Evolutionary conservation across 2,329 filamentous ascomycete species (phyloP).

Genomic region (Proliferodiscus dingleyae): DNA sequence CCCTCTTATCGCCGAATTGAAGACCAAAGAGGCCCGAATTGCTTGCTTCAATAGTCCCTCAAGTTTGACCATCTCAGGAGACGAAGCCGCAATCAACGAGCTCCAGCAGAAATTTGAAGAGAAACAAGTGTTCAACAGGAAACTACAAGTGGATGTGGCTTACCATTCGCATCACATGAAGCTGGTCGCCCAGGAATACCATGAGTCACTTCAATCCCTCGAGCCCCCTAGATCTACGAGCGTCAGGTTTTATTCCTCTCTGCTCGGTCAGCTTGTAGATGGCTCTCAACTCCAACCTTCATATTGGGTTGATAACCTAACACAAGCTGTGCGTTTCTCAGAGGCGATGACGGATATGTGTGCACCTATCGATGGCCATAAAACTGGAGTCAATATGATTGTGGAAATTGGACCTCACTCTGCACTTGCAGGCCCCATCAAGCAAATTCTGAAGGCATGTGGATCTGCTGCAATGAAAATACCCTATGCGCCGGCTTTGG

Average conservation of each 20-base stretch:
- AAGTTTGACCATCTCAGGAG: conserved; percentile 28
- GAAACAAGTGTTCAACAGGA: conserved; percentile 12
- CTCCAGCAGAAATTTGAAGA: conserved; percentile 17
- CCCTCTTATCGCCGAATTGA: conserved; percentile 6
- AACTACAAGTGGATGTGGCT: conserved; percentile 25
- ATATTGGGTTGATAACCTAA: conserved; percentile 45
- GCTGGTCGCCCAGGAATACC: conserved; percentile 16
- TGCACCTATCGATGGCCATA: conserved; percentile 11
- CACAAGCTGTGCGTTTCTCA: conserved; percentile 40
- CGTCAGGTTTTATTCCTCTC: conserved; percentile 20
- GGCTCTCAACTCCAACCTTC: conserved; percentile 27
- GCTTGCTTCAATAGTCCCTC: conserved; percentile 29
- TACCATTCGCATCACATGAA: conserved; percentile 31
- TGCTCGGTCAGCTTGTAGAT: conserved; percentile 18
- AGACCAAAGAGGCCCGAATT: conserved; percentile 12
- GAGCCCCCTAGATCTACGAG: conserved; percentile 6
- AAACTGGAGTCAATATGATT: conserved; percentile 21
- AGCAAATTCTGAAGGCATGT: conserved; percentile 36
- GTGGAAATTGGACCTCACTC: conserved; percentile 34
- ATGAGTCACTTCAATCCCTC: conserved; percentile 4
- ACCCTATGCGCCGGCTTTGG: conserved; percentile 36
- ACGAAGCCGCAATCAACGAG: conserved; percentile 14
- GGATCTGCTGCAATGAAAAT: conserved; percentile 40
- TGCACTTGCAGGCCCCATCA: conserved; percentile 31
- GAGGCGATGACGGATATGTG: conserved; percentile 33